Percentiles rank a stretch among this genome's conserved stretches.
phyloP scores from a whole-genome alignment of 441 rosid genomes.

The Euphorbia celastroides region DNA sequence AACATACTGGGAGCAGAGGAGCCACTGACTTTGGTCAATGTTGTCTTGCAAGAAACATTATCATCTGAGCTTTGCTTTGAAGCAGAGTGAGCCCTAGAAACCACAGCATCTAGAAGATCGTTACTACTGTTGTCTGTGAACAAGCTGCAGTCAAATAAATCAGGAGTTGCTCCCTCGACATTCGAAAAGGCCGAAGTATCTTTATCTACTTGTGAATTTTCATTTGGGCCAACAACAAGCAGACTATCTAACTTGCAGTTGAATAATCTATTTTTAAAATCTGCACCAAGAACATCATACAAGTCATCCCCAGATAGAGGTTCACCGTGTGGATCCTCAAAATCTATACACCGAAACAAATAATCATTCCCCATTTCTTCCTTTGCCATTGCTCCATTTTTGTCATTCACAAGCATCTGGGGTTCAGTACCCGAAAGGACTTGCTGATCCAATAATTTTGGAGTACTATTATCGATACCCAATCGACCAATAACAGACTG shows the following conservation, averaged over 20 bases:
- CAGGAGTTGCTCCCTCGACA: slow-evolving; percentile 34
- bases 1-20: slow-evolving; percentile 14
- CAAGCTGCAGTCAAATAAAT: slow-evolving; percentile 27
- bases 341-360: slow-evolving; percentile 25
- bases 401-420: slow-evolving; percentile 15
- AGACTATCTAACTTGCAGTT: slow-evolving; percentile 26
- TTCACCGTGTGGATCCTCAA: slow-evolving; percentile 34
- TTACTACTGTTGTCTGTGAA: slow-evolving; percentile 38
- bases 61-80: slow-evolving; percentile 71
- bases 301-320: slow-evolving; percentile 59
- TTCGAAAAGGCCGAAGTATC: slow-evolving; percentile 33
- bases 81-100: slow-evolving; percentile 50
- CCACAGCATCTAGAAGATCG: slow-evolving; percentile 91
- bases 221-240: background rate
- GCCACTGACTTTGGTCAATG: slow-evolving; percentile 56
- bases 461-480: slow-evolving; percentile 22
- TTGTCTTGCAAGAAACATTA: slow-evolving; percentile 57
- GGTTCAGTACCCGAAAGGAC: slow-evolving; percentile 25
- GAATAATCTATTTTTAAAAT: slow-evolving; percentile 54
- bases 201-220: slow-evolving; percentile 17
- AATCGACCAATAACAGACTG: slow-evolving; percentile 25
- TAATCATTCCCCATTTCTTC: slow-evolving; percentile 27
- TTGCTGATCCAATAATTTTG: slow-evolving; percentile 37
- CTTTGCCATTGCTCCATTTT: slow-evolving; percentile 20
- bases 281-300: slow-evolving; percentile 73